Conservation (phyloP, 495 filamentous ascomycete genomes). For the Annulohypoxylon bovei region DNA sequence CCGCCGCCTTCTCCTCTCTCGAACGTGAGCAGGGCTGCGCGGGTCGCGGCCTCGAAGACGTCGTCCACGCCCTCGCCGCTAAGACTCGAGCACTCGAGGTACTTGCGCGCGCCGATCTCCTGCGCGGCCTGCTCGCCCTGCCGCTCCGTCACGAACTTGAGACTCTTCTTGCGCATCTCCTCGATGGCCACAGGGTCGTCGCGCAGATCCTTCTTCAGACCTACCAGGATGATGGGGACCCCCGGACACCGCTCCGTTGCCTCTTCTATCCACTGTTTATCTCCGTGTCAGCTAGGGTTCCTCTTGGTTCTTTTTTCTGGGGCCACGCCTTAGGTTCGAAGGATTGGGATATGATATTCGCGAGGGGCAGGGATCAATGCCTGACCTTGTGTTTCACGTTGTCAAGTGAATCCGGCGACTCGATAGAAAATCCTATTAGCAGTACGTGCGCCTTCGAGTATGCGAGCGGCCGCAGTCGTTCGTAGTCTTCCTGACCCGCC, state of each 20-base stretch:
- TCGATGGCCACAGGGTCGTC: slow-evolving; percentile 93
- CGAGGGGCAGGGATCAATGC: slow-evolving; percentile 41
- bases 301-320: neutral
- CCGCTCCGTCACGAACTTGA: slow-evolving; percentile 82
- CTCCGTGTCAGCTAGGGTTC: slow-evolving; percentile 7
- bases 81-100: slow-evolving; percentile 95
- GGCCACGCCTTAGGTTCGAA: neutral
- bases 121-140: slow-evolving; percentile 83
- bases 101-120: slow-evolving; percentile 91
- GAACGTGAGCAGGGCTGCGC: slow-evolving; percentile 91
- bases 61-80: slow-evolving; percentile 99
- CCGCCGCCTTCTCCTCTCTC: slow-evolving; percentile 84
- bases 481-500: slow-evolving; percentile 99
- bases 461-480: slow-evolving; percentile 90
- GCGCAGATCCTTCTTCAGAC: slow-evolving; percentile 96
- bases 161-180: slow-evolving; percentile 95
- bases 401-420: slow-evolving; percentile 94
- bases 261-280: slow-evolving; percentile 89
- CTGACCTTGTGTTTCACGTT: slow-evolving; percentile 96
- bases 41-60: slow-evolving; percentile 96
- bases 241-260: slow-evolving; percentile 92
- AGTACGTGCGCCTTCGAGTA: slow-evolving; percentile 99
- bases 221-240: slow-evolving; percentile 95
- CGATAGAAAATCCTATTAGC: slow-evolving; percentile 94
- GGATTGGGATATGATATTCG: neutral